A percentile compares a stretch with the other conserved stretches of the same genome.
These are phyloP conservation scores for Anaeromyces robustus DNA, from an alignment of 192 early-diverging fungal species.

Conservation along the genomic window DNA sequence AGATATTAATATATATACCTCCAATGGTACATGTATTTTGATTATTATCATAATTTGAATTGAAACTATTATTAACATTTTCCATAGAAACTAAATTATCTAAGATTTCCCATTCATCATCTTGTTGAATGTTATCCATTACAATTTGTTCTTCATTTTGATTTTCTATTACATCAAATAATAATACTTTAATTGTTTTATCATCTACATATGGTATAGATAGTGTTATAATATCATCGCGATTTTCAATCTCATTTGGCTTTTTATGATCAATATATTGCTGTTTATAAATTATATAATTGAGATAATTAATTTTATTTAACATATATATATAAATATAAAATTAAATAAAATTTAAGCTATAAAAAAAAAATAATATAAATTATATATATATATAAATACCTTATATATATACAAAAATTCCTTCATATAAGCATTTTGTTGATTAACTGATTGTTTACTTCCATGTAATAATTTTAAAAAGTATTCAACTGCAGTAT, in stretches of 20 bases:
- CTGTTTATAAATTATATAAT: not conserved
- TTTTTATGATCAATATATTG: slow-evolving; percentile 6
- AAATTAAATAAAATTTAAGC: no score
- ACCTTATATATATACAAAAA: slow-evolving; percentile 66
- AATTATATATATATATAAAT: no score
- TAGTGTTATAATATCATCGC: slow-evolving; percentile 20
- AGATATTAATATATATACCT: slow-evolving; percentile 21
- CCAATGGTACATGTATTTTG: slow-evolving; percentile 57
- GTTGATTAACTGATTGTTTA: slow-evolving; percentile 43
- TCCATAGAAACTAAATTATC: slow-evolving; percentile 48
- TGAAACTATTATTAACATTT: slow-evolving; percentile 17
- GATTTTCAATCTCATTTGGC: slow-evolving; percentile 21
- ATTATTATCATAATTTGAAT: slow-evolving; percentile 16
- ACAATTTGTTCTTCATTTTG: not conserved
- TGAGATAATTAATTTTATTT: not conserved
- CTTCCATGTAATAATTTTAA: slow-evolving; percentile 53
- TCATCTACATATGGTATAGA: slow-evolving; percentile 30
- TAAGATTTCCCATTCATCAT: slow-evolving; percentile 48
- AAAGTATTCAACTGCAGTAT: slow-evolving; percentile 64
- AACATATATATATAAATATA: no score
- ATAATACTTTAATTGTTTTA: slow-evolving; percentile 3
- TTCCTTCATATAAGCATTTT: slow-evolving; percentile 52
- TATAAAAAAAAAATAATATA: no score
- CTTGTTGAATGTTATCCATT: slow-evolving; percentile 19
- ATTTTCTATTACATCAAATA: not conserved